A percentile compares a stretch with the other conserved stretches of the same genome.
Evolutionary conservation across 139 green algal genomes (phyloP).

Genomic region (Monoraphidium neglectum): DNA sequence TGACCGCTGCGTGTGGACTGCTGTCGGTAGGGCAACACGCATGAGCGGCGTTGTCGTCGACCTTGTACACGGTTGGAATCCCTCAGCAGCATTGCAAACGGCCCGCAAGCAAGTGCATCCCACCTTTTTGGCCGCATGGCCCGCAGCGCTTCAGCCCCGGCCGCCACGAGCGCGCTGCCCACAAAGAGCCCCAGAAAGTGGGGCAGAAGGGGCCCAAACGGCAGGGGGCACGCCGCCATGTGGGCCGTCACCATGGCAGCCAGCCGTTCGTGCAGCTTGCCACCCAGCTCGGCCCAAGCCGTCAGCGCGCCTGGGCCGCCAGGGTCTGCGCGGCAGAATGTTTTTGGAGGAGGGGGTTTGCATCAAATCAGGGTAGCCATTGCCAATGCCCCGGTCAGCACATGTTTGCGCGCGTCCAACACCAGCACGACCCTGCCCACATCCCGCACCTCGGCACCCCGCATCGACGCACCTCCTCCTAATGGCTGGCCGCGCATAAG

Average conservation of each 20-base stretch:
- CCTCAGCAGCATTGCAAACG: no score
- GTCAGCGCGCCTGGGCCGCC: neutral
- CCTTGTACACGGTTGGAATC: no score
- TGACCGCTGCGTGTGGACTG: no score
- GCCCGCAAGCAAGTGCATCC: no score
- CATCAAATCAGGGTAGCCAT: no score
- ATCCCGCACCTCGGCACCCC: neutral
- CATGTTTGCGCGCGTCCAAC: no score
- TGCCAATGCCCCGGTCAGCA: no score
- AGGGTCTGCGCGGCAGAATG: neutral
- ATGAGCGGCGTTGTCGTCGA: no score
- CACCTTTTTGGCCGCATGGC: conserved; percentile 62
- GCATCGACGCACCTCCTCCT: conserved; percentile 19
- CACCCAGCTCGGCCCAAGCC: conserved; percentile 30
- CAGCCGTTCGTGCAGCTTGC: conserved; percentile 44
- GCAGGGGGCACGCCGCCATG: conserved; percentile 45
- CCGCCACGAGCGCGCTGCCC: conserved; percentile 54
- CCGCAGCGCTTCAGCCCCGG: conserved; percentile 54
- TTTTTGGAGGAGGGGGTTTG: neutral
- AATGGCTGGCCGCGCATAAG: conserved; percentile 31
- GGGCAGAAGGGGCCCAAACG: conserved; percentile 38
- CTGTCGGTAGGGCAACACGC: no score
- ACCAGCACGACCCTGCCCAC: no score
- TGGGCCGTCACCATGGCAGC: conserved; percentile 36
- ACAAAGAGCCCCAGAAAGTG: conserved; percentile 61